Evolutionary conservation across 163 green algal genomes (phyloP).

Genomic region (Chlamydomonas reinhardtii): DNA sequence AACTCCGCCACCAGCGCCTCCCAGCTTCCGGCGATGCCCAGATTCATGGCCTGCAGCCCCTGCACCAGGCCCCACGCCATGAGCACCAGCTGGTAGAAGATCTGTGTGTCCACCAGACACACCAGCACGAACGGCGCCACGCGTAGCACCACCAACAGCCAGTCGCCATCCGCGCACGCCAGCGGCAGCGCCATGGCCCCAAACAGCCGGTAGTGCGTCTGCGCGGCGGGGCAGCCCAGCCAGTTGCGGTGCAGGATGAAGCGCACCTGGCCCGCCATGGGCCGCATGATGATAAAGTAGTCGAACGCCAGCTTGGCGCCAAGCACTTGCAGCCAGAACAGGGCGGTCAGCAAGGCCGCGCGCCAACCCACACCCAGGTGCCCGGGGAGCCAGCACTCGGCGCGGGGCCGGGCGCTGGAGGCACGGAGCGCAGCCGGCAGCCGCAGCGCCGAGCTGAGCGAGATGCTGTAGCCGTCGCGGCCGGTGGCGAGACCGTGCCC

Average conservation of each 20-base stretch:
- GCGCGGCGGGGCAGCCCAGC: conserved; percentile 8
- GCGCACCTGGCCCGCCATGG: conserved; percentile 25
- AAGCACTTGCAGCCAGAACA: conserved; percentile 24
- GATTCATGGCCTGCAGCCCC: conserved; percentile 42
- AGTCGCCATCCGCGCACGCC: conserved; percentile 45
- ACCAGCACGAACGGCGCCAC: conserved; percentile 44
- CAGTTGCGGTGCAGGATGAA: conserved; percentile 29
- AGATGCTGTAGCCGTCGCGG: conserved; percentile 25
- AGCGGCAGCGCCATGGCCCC: conserved; percentile 2
- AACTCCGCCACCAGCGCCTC: conserved; percentile 62
- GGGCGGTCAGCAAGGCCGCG: not conserved
- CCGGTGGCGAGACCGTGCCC: conserved; percentile 37
- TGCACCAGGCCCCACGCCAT: conserved; percentile 42
- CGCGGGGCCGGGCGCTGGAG: not conserved
- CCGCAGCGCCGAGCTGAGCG: not conserved
- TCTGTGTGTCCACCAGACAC: conserved; percentile 39
- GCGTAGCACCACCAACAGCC: conserved; percentile 37
- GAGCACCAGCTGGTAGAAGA: conserved; percentile 51
- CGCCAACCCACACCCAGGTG: conserved; percentile 4
- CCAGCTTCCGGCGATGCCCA: conserved; percentile 49
- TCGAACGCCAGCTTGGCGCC: conserved; percentile 54
- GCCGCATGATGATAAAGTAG: conserved; percentile 53
- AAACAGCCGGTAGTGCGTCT: conserved; percentile 1
- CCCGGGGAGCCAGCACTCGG: conserved; percentile 36
- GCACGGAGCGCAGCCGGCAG: conserved; percentile 40